phyloP scores from a whole-genome alignment of 805 yeast genomes.

The Pichia manshurica region DNA sequence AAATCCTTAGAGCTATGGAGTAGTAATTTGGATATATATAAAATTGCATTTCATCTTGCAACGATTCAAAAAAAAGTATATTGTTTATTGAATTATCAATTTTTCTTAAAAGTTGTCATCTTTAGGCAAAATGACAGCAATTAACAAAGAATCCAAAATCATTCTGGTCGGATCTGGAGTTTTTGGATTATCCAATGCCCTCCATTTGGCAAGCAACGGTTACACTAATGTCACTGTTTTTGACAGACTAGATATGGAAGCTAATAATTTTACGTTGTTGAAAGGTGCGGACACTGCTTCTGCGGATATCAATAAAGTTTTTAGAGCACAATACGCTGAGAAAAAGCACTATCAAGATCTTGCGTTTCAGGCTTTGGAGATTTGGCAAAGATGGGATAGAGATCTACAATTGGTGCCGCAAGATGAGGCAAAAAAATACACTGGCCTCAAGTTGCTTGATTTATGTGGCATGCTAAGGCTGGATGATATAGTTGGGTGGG shows the following conservation, averaged over 20 bases:
- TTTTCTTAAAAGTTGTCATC: too few species aligned
- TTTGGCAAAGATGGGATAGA: slow-evolving; percentile 18
- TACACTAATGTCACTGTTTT: slow-evolving; percentile 17
- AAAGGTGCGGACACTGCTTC: slow-evolving; percentile 21
- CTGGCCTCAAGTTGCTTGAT: slow-evolving; percentile 24
- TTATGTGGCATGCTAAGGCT: slow-evolving; percentile 27
- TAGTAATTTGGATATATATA: too few species aligned
- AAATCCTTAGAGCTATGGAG: too few species aligned
- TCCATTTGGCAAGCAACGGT: slow-evolving; percentile 17
- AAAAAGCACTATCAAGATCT: slow-evolving; percentile 16
- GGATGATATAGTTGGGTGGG: slow-evolving; percentile 25
- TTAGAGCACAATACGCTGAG: slow-evolving; percentile 18
- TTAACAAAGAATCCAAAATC: slow-evolving; percentile 13
- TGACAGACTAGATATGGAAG: slow-evolving; percentile 17
- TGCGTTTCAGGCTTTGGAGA: slow-evolving; percentile 16
- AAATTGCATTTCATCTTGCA: too few species aligned
- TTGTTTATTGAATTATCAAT: too few species aligned
- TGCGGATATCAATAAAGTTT: slow-evolving; percentile 22
- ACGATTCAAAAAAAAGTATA: too few species aligned
- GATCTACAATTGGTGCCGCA: slow-evolving; percentile 18
- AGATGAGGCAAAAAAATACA: slow-evolving; percentile 23
- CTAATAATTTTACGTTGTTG: slow-evolving; percentile 13
- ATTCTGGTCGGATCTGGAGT: slow-evolving; percentile 45
- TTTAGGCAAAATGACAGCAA: background rate
- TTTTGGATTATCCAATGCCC: slow-evolving; percentile 43